Base-by-base conservation (phyloP, 306 rosid species). In the Trifolium pratense region DNA sequence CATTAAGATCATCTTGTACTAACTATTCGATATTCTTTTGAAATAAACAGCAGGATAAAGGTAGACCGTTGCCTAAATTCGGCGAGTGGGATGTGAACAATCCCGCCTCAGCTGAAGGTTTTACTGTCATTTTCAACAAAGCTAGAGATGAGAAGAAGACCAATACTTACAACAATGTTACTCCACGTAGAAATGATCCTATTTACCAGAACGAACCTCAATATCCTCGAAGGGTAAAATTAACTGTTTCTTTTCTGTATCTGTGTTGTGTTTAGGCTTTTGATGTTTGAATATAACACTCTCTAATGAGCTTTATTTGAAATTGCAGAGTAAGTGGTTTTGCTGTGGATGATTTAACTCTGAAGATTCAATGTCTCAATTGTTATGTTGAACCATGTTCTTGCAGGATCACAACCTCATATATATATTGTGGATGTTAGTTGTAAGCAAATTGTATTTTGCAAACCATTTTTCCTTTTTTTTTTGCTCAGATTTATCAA, bases 71-170 rank as follows among this genome's bases (percentile, higher is more conserved):
- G 78, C 98, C 98, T 1, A 90, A 90, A 79, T 92, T 92, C 66
- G 98, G 98, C 1, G 94, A 90, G 79, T 92, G 98, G 98, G 95
- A 88, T 82, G 98, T 92, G 43, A 89, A 87, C 46, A 84, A 90
- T 69, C 97, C 97, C 9, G 92, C 97, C 9, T 82, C 96, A 32
- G 95, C 98, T 0, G 98, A 90, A 86, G 96, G 95, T 63, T 92
- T 85, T 74, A 90, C 96, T 3, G 90, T 92, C 21, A 92, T 90
- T 80, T 92, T 92, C 84, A 92, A 87, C 72, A 88, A 87, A 74
- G 96, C 96, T 23, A 86, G 98, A 79, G 91, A 90, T 73, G 96
- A 92, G 83, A 92, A 90, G 88, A 92, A 88, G 84, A 81, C 88
- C 26, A 84, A 51, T 18, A 39, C 79, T 29, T 31, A 79, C 20